Percentiles rank a stretch among this genome's conserved stretches.
These are phyloP conservation scores for Talaromyces marneffei DNA, from an alignment of 2,329 filamentous ascomycete species.

Conservation along the genomic window DNA sequence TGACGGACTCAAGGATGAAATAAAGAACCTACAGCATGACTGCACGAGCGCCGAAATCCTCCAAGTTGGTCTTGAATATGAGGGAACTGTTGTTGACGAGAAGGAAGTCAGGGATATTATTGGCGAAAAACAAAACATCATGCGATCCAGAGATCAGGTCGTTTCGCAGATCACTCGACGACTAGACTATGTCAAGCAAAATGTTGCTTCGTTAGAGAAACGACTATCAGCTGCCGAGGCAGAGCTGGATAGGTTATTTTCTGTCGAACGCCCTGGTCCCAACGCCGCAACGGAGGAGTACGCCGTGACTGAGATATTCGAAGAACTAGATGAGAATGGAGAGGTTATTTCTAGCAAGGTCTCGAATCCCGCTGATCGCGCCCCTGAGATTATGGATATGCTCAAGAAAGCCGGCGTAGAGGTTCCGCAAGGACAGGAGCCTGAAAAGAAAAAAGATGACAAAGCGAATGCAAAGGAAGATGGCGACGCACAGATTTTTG, in stretches of 20 bases:
- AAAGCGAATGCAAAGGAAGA: background rate
- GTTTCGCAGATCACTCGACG: constrained; percentile 64
- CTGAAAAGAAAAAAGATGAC: background rate
- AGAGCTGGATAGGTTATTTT: constrained; percentile 59
- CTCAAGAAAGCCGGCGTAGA: constrained; percentile 68
- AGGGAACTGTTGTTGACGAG: constrained; percentile 39
- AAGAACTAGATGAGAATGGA: constrained; percentile 85
- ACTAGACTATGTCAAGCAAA: constrained; percentile 83
- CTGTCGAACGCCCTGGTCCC: constrained; percentile 53
- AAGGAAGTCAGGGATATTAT: constrained; percentile 53
- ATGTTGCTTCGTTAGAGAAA: constrained; percentile 67
- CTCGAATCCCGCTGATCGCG: constrained; percentile 61
- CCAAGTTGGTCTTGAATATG: constrained; percentile 39
- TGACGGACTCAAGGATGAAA: constrained; percentile 77
- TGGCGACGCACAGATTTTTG: background rate
- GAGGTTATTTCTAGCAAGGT: constrained; percentile 68
- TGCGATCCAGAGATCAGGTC: constrained; percentile 57
- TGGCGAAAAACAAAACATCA: constrained; percentile 37
- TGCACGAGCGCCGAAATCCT: constrained; percentile 52
- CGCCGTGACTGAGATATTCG: constrained; percentile 83
- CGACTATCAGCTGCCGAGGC: constrained; percentile 62
- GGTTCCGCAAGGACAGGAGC: background rate
- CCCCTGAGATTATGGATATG: constrained; percentile 63
- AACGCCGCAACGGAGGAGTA: constrained; percentile 52
- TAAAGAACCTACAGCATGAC: constrained; percentile 51